Percentiles rank a stretch among this genome's conserved stretches.
Evolutionary conservation across 768 basidiomycete species (phyloP).

Genomic region (Rhizopogon rudus): DNA sequence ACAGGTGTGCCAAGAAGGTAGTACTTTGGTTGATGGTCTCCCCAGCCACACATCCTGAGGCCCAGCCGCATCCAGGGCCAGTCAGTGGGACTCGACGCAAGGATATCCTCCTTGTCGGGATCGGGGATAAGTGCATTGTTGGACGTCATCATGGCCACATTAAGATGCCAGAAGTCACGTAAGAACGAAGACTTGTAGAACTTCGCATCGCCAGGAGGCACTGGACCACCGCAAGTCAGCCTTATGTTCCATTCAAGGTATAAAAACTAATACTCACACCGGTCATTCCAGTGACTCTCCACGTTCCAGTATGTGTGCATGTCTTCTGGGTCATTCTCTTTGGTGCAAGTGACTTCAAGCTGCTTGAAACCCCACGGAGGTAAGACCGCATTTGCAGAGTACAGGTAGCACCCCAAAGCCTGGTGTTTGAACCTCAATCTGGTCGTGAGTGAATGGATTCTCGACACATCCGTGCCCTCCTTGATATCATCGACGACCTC

Average conservation of each 20-base stretch:
- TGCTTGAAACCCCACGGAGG: slow-evolving; percentile 99
- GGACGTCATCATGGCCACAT: slow-evolving; percentile 99
- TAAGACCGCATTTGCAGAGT: slow-evolving; percentile 81
- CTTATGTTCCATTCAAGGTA: neutral
- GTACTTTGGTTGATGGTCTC: slow-evolving; percentile 80
- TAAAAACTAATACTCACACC: slow-evolving; percentile 52
- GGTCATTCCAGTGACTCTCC: slow-evolving; percentile 95
- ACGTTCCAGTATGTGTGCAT: slow-evolving; percentile 96
- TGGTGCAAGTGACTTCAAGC: slow-evolving; percentile 91
- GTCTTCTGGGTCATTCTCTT: slow-evolving; percentile 78
- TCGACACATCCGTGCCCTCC: slow-evolving; percentile 52
- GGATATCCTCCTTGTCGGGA: slow-evolving; percentile 97
- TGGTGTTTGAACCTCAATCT: slow-evolving; percentile 80
- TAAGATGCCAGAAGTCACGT: slow-evolving; percentile 97
- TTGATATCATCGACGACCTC: slow-evolving; percentile 91
- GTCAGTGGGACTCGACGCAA: slow-evolving; percentile 87
- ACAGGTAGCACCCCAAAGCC: slow-evolving; percentile 78
- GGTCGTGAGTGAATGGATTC: slow-evolving; percentile 89
- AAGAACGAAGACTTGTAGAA: slow-evolving; percentile 89
- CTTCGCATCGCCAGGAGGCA: slow-evolving; percentile 78
- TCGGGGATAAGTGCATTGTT: slow-evolving; percentile 98
- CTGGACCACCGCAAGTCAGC: slow-evolving; percentile 32
- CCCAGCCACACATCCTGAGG: slow-evolving; percentile 97
- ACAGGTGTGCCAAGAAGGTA: slow-evolving; percentile 92
- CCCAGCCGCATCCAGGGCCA: slow-evolving; percentile 93